Conservation (phyloP, 805 yeast species). For the Ogataea degrootiae region DNA sequence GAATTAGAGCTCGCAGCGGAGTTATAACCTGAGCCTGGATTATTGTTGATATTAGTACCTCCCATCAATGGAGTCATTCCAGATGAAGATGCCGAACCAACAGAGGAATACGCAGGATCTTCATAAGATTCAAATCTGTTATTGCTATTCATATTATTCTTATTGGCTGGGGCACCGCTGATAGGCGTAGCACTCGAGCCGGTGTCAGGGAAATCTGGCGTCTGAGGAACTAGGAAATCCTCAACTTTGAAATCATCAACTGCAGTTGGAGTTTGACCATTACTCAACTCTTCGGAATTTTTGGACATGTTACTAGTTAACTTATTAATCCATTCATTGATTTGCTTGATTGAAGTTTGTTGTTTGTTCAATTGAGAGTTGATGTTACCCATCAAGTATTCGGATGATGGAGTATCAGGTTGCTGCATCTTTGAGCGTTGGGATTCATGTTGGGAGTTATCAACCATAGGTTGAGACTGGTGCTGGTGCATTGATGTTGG, state of each 20-base stretch:
- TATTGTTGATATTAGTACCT: no score
- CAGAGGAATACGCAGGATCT: no score
- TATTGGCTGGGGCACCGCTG: background rate
- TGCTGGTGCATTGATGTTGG: conserved; percentile 4
- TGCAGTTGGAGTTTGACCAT: conserved; percentile 12
- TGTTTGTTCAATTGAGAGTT: conserved; percentile 45
- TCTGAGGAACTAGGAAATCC: conserved; percentile 27
- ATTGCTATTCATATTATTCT: background rate
- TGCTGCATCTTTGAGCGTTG: conserved; percentile 1
- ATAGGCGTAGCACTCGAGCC: conserved; percentile 8
- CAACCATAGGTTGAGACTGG: background rate
- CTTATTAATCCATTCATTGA: conserved; percentile 51
- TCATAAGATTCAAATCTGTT: no score
- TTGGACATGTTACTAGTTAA: conserved; percentile 14
- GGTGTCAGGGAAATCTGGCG: conserved; percentile 17
- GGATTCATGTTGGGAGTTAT: background rate
- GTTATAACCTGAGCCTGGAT: no score
- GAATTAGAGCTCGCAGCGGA: no score
- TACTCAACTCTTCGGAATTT: conserved; percentile 11
- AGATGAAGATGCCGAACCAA: no score
- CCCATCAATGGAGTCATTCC: no score
- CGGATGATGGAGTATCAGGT: conserved; percentile 13
- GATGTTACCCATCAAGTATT: conserved; percentile 33
- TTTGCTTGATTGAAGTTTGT: conserved; percentile 50
- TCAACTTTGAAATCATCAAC: conserved; percentile 33